A percentile compares a stretch with the other conserved stretches of the same genome.
Conservation (phyloP, 2,329 filamentous ascomycete species). For the Aspergillus transmontanensis region DNA sequence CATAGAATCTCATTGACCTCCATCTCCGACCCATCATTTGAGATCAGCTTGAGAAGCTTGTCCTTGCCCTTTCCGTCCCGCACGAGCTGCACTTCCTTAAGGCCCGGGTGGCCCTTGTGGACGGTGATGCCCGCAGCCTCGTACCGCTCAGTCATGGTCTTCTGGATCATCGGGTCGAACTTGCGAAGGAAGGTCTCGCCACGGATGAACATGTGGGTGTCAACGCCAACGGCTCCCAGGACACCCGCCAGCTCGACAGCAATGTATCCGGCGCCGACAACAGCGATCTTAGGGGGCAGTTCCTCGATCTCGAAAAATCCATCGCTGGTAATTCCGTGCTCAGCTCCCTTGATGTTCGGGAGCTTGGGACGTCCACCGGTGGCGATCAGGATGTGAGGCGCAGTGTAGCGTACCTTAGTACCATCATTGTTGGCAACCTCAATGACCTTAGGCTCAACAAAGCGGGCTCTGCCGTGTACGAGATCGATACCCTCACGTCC, state of each 20-base stretch:
- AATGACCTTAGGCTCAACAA: conserved; percentile 48
- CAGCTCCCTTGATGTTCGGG: conserved; percentile 47
- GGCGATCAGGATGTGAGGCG: conserved; percentile 52
- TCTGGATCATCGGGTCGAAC: conserved; percentile 56
- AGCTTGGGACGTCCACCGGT: conserved; percentile 51
- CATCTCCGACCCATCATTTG: conserved; percentile 45
- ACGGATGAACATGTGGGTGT: conserved; percentile 55
- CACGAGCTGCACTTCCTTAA: conserved; percentile 52
- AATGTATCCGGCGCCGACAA: conserved; percentile 56
- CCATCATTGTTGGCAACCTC: conserved; percentile 49
- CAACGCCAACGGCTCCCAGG: conserved; percentile 51
- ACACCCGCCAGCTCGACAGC: conserved; percentile 56
- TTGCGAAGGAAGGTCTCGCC: conserved; percentile 52
- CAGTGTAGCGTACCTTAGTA: conserved; percentile 42
- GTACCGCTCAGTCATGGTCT: conserved; percentile 55
- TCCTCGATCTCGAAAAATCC: conserved; percentile 55
- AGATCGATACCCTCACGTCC: conserved; percentile 53
- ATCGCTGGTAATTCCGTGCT: conserved; percentile 55
- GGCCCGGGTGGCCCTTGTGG: conserved; percentile 49
- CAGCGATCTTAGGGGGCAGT: conserved; percentile 53
- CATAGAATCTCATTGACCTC: conserved; percentile 54
- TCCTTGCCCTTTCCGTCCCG: conserved; percentile 49
- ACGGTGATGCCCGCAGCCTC: conserved; percentile 52
- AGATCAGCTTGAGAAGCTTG: conserved; percentile 49
- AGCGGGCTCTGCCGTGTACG: conserved; percentile 51